Conservation (phyloP, 208 protist species). For the Jaenimonas drosophilae region DNA sequence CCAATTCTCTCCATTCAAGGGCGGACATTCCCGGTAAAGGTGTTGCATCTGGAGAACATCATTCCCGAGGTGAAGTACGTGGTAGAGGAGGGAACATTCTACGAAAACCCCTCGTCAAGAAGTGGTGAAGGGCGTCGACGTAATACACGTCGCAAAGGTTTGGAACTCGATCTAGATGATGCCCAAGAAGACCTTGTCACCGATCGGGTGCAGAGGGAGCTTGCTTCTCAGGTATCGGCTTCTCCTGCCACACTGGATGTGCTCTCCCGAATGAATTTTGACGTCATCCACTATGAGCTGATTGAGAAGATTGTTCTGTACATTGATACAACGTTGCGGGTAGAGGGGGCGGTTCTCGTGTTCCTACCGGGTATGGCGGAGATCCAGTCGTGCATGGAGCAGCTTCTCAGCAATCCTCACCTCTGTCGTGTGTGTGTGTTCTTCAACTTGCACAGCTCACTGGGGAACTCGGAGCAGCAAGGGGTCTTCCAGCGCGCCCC, state of each 20-base stretch:
- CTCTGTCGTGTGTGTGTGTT: constrained; percentile 49
- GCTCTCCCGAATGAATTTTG: constrained; percentile 77
- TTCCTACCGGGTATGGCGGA: constrained; percentile 95
- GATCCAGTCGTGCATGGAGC: constrained; percentile 84
- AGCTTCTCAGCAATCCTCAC: constrained; percentile 52
- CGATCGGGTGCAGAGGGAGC: constrained; percentile 22
- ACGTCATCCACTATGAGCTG: constrained; percentile 93
- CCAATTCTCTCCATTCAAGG: constrained; percentile 88
- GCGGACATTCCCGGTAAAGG: constrained; percentile 91
- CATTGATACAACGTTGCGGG: constrained; percentile 54
- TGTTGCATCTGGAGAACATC: constrained; percentile 92
- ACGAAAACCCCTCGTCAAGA: too few relatives aligned
- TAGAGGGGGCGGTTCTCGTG: constrained; percentile 88
- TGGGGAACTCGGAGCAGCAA: constrained; percentile 89
- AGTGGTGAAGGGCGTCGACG: too few relatives aligned
- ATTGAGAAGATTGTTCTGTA: constrained; percentile 86
- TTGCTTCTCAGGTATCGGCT: constrained; percentile 28
- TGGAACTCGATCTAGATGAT: constrained; percentile 51
- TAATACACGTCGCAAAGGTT: constrained; percentile 62
- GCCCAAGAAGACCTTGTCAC: constrained; percentile 45
- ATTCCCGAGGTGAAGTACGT: constrained; percentile 75
- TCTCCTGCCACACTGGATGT: constrained; percentile 51
- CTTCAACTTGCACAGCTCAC: constrained; percentile 91
- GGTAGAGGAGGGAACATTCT: constrained; percentile 76
- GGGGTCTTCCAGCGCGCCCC: constrained; percentile 87